These are phyloP conservation scores for Didymella segeticola DNA, from an alignment of 2,329 filamentous ascomycete genomes.

Conservation along the genomic window DNA sequence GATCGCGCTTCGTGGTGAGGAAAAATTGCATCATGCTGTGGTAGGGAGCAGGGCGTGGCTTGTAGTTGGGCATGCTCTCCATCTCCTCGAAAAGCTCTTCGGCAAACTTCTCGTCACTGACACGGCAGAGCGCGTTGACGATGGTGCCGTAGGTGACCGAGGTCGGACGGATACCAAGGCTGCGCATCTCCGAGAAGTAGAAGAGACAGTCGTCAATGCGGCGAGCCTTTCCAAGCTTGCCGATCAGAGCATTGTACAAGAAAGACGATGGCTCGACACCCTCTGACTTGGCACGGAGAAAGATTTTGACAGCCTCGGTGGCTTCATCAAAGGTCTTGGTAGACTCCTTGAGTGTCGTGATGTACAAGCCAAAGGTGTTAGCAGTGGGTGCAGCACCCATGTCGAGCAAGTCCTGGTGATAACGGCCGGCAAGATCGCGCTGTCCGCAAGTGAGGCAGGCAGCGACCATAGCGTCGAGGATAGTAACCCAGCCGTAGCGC, in stretches of 20 bases:
- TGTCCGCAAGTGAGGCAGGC: conserved; percentile 85
- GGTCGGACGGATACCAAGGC: conserved; percentile 88
- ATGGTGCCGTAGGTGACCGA: conserved; percentile 98
- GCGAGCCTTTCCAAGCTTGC: conserved; percentile 96
- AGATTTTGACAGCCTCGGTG: conserved; percentile 95
- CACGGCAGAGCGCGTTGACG: conserved; percentile 95
- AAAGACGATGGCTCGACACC: conserved; percentile 96
- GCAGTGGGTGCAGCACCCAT: conserved; percentile 92
- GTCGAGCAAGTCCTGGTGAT: conserved; percentile 87
- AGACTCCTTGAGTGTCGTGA: conserved; percentile 97
- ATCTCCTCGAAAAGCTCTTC: conserved; percentile 99
- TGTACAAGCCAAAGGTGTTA: conserved; percentile 98
- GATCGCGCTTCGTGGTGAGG: conserved; percentile 95
- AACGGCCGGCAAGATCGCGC: conserved; percentile 80
- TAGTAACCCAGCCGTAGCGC: conserved; percentile 94
- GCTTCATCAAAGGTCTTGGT: conserved; percentile 98
- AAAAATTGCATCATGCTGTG: conserved; percentile 99
- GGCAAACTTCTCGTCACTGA: conserved; percentile 96
- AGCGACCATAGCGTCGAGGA: conserved; percentile 95
- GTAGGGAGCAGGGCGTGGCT: conserved; percentile 94
- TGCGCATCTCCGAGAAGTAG: conserved; percentile 98
- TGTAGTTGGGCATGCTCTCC: conserved; percentile 99
- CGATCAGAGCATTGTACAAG: conserved; percentile 96
- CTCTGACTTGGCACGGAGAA: conserved; percentile 89
- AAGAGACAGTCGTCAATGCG: conserved; percentile 98